Evolutionary conservation across 2,329 filamentous ascomycete species (phyloP).

Genomic region (Epicoccum sorghinum): DNA sequence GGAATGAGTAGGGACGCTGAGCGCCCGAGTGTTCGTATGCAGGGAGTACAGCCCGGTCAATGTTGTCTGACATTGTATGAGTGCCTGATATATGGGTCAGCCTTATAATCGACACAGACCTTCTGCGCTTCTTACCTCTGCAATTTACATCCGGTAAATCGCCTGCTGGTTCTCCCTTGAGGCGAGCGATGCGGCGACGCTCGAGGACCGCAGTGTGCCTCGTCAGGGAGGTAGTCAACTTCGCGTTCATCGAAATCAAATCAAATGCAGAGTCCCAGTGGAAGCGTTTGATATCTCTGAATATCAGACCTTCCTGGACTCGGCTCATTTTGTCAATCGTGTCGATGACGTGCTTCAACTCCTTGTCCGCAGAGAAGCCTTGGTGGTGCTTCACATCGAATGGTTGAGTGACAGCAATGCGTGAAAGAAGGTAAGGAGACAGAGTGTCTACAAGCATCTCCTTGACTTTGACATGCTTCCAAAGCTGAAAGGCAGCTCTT

Average conservation of each 20-base stretch:
- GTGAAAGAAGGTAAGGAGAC: constrained; percentile 37
- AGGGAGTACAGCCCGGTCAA: constrained; percentile 35
- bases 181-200: constrained; percentile 38
- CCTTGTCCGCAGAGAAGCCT: constrained; percentile 36
- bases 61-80: constrained; percentile 31
- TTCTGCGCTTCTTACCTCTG: constrained; percentile 23
- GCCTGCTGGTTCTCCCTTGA: constrained; percentile 34
- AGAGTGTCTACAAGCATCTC: constrained; percentile 45
- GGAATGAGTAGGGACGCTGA: constrained; percentile 11
- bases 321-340: constrained; percentile 39
- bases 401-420: constrained; percentile 42
- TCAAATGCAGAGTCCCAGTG: constrained; percentile 39
- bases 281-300: constrained; percentile 33
- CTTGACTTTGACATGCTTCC: constrained; percentile 35
- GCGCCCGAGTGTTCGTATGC: constrained; percentile 21
- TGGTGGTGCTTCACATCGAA: constrained; percentile 37
- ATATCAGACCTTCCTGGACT: constrained; percentile 33
- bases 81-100: constrained; percentile 28
- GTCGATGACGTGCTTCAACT: constrained; percentile 35
- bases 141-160: constrained; percentile 22
- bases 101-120: background rate
- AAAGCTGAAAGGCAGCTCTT: constrained; percentile 38
- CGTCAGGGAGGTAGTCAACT: constrained; percentile 36
- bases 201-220: constrained; percentile 42
- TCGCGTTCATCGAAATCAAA: constrained; percentile 29